These are phyloP conservation scores for Solanum sejunctum DNA, from an alignment of 257 asterid genomes.

Conservation along the genomic window DNA sequence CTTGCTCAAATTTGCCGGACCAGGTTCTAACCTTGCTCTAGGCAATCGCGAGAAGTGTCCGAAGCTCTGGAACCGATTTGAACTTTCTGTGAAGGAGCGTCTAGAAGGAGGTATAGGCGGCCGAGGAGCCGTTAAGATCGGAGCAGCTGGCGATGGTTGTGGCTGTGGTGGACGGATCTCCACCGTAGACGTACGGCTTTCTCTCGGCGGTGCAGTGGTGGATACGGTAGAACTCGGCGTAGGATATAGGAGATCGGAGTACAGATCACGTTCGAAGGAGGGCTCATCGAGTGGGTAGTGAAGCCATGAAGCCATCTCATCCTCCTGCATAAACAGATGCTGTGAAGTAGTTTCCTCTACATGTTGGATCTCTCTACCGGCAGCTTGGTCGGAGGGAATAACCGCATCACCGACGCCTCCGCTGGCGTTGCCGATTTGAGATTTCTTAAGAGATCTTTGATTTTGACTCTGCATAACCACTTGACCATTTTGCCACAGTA, in stretches of 20 bases:
- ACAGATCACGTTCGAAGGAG: slow-evolving; percentile 56
- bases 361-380: slow-evolving; percentile 31
- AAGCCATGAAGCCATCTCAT: slow-evolving; percentile 87
- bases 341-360: slow-evolving; percentile 14
- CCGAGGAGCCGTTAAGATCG: neutral
- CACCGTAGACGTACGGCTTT: slow-evolving; percentile 2
- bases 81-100: slow-evolving; percentile 1
- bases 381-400: slow-evolving; percentile 18
- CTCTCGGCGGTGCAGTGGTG: slow-evolving; percentile 7
- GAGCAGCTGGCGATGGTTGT: neutral
- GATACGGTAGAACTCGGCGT: slow-evolving; percentile 20
- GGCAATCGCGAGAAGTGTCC: slow-evolving; percentile 47
- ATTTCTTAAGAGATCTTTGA: slow-evolving; percentile 32
- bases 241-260: slow-evolving; percentile 49
- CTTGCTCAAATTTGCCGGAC: slow-evolving; percentile 12
- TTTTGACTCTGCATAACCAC: slow-evolving; percentile 44
- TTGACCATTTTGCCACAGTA: slow-evolving; percentile 46
- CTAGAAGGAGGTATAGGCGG: slow-evolving; percentile 12
- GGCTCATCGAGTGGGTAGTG: slow-evolving; percentile 66
- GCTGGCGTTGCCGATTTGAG: slow-evolving; percentile 1
- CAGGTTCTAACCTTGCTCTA: slow-evolving; percentile 22
- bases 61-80: slow-evolving; percentile 24
- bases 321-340: slow-evolving; percentile 73
- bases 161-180: slow-evolving; percentile 32
- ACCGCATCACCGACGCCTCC: slow-evolving; percentile 6